Evolutionary conservation across 305 asterid genomes (phyloP), one percentile per base, ranked within the genome.

Genomic region (Ilex paraguariensis): DNA sequence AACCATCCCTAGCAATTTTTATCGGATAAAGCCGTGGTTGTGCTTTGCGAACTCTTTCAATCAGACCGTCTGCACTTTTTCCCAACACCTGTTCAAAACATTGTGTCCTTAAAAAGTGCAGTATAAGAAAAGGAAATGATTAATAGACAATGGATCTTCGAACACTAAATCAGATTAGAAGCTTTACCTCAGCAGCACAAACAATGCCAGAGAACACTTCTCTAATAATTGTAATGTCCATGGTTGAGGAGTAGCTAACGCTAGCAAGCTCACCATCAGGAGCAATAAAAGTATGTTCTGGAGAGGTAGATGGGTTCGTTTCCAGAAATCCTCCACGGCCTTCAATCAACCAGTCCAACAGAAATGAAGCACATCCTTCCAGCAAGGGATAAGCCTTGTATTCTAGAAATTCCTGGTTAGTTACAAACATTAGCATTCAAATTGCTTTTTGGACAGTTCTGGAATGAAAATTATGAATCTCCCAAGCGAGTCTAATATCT

Each of bases 231-330:
- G 83, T 76, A 80, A 84, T 80, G 78, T 90, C 95, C 93, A 84
- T 89, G 55, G 97, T 72, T 6, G 93, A 61, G 16, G 96, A 86
- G 79, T 82, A 74, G 81, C 97, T 89, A 56, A 87, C 92, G 59
- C 91, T 78, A 42, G 84, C 95, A 51, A 69, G 79, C 71, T 75
- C 68, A 52, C 93, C 93, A 77, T 84, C 82, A 11, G 85, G 89
- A 64, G 95, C 89, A 70, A 70, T 81, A 69, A 89, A 86, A 53
- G 16, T 70, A 65, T 89, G 96, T 71, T 86, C 96, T 0, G 93
- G 96, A 14, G 93, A 89, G 59, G 93, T 86, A 52, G 97, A 86
- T 31, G 97, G 97, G 65, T 86, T 89, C 40, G 97, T 89, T 62
- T 80, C 93, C 9, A 84, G 80, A 63, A 56, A 70, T 46, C 82